A percentile compares a stretch with the other conserved stretches of the same genome.
phyloP scores from a whole-genome alignment of 108 stramenopile genomes.

The Cyclotella cryptica region DNA sequence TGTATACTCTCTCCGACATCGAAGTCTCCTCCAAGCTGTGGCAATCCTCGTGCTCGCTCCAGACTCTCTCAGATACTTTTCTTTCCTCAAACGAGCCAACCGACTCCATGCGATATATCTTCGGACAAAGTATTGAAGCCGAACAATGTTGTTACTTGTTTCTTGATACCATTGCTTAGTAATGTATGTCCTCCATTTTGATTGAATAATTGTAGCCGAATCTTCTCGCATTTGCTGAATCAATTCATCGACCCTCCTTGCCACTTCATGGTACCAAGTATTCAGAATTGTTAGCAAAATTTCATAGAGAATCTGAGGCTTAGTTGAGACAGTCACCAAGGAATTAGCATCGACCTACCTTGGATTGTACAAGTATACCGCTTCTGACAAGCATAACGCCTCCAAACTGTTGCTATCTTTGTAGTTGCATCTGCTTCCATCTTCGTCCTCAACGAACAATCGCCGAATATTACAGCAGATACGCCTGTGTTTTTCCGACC shows the following conservation, averaged over 20 bases:
- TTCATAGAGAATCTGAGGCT: no score
- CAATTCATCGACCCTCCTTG: not conserved
- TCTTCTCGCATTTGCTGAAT: not conserved
- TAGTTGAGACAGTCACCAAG: no score
- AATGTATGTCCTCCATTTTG: not conserved
- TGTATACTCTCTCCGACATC: not conserved
- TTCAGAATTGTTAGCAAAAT: no score
- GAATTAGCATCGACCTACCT: not conserved
- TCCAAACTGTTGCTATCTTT: not conserved
- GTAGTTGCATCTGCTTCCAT: not conserved
- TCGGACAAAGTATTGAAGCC: constrained; percentile 1
- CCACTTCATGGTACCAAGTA: not conserved
- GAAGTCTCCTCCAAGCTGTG: not conserved
- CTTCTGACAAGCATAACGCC: not conserved
- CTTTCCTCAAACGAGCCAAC: not conserved
- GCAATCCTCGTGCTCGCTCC: constrained; percentile 2
- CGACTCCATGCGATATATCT: not conserved
- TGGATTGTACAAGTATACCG: not conserved
- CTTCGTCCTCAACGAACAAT: constrained; percentile 1
- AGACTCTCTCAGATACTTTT: constrained; percentile 4
- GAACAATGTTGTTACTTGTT: not conserved
- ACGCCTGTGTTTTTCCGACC: not conserved
- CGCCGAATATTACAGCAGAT: not conserved
- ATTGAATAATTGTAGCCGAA: not conserved
- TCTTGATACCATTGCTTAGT: not conserved